These are phyloP conservation scores for Coleophoma cylindrospora DNA, from an alignment of 2,329 filamentous ascomycete genomes.

Conservation along the genomic window DNA sequence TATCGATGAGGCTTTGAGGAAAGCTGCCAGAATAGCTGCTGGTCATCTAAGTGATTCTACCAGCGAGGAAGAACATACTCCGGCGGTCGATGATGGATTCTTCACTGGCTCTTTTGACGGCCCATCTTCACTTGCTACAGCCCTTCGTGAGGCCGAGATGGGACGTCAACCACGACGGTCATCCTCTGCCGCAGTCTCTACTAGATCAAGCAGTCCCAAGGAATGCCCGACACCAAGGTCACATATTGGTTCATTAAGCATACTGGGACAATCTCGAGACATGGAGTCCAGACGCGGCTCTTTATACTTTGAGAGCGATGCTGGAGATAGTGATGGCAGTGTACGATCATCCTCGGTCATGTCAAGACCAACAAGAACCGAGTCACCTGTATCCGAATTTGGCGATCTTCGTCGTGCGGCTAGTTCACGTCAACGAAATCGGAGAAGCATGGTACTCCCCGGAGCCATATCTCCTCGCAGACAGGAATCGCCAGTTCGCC, in stretches of 20 bases:
- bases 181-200: conserved; percentile 59
- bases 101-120: conserved; percentile 50
- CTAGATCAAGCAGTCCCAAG: conserved; percentile 81
- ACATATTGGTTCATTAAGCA: conserved; percentile 54
- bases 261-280: conserved; percentile 50
- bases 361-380: conserved; percentile 67
- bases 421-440: conserved; percentile 77
- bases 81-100: conserved; percentile 47
- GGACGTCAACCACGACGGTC: conserved; percentile 30
- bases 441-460: conserved; percentile 80
- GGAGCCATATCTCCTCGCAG: conserved; percentile 74
- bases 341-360: conserved; percentile 73
- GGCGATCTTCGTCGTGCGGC: conserved; percentile 69
- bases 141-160: conserved; percentile 34
- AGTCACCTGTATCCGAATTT: conserved; percentile 87
- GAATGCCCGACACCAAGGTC: conserved; percentile 91
- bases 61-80: conserved; percentile 37
- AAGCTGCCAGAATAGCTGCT: conserved; percentile 82
- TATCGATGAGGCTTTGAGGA: conserved; percentile 84
- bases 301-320: conserved; percentile 77
- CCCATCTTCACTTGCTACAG: conserved; percentile 50
- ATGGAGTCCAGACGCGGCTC: conserved; percentile 69
- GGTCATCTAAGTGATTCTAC: conserved; percentile 79
- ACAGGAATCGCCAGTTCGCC: conserved; percentile 82
- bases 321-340: conserved; percentile 79